Evolutionary conservation across 2,329 filamentous ascomycete species (phyloP).

Genomic region (Lasiodiplodia gonubiensis): DNA sequence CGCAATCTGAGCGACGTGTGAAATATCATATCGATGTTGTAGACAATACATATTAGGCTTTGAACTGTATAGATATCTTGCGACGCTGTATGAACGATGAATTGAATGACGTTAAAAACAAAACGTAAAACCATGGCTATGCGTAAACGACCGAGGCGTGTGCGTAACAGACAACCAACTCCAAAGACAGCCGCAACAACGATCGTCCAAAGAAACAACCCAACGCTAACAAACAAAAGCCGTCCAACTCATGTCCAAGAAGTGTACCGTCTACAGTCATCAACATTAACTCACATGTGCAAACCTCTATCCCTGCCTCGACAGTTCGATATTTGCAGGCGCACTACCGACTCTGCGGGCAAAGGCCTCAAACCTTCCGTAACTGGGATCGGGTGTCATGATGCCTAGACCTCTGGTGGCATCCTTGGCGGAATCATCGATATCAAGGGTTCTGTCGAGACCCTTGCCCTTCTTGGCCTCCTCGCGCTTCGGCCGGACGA

Average conservation of each 20-base stretch:
- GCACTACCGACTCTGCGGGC: neutral
- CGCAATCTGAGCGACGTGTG: neutral
- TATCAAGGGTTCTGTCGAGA: conserved; percentile 37
- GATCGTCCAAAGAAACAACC: neutral
- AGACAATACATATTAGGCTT: conserved; percentile 18
- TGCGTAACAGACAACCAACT: neutral
- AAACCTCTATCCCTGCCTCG: neutral
- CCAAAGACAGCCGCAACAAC: neutral
- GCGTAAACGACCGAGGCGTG: conserved; percentile 9
- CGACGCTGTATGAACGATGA: neutral
- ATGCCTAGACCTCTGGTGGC: conserved; percentile 37
- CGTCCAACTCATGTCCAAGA: conserved; percentile 3
- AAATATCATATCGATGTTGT: neutral
- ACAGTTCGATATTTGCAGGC: conserved; percentile 4
- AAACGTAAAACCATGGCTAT: neutral
- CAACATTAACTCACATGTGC: neutral
- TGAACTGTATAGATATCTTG: neutral
- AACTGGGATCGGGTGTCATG: neutral
- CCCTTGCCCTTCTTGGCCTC: conserved; percentile 40
- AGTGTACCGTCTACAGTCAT: conserved; percentile 2
- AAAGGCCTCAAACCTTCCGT: neutral
- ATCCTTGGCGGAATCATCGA: conserved; percentile 49
- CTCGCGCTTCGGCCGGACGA: conserved; percentile 35
- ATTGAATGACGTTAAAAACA: neutral
- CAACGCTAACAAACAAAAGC: neutral